Evolutionary conservation across 2,329 filamentous ascomycete species (phyloP).

Genomic region (Aspergillus transmontanensis): DNA sequence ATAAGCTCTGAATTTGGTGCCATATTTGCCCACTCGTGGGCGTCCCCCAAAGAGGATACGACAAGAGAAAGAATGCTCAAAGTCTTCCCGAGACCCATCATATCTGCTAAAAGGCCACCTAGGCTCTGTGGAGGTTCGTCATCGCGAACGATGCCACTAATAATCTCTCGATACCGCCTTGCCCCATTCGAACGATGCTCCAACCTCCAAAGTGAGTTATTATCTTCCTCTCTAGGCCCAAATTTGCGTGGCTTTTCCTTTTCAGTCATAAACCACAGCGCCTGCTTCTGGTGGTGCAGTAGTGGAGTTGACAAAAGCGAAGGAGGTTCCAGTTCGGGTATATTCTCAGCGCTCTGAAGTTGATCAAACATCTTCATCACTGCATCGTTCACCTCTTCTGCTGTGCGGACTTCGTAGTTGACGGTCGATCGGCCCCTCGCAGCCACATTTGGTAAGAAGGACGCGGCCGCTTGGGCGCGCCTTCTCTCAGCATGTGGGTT

Average conservation of each 20-base stretch:
- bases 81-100: constrained; percentile 89
- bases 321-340: constrained; percentile 72
- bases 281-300: constrained; percentile 86
- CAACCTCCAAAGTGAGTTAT: constrained; percentile 77
- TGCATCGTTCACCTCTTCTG: constrained; percentile 83
- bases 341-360: constrained; percentile 71
- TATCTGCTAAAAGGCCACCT: constrained; percentile 77
- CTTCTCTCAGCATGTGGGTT: constrained; percentile 71
- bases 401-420: constrained; percentile 60
- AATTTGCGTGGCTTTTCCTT: constrained; percentile 70
- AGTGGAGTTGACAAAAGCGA: constrained; percentile 66
- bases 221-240: constrained; percentile 60
- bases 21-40: constrained; percentile 62
- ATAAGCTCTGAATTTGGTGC: constrained; percentile 49
- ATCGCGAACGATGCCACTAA: constrained; percentile 70
- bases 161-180: constrained; percentile 75
- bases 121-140: constrained; percentile 66
- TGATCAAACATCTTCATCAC: constrained; percentile 87
- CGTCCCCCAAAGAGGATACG: constrained; percentile 64
- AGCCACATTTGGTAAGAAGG: constrained; percentile 23
- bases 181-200: constrained; percentile 59
- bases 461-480: constrained; percentile 43
- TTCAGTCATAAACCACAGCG: constrained; percentile 79
- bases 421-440: constrained; percentile 28
- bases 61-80: constrained; percentile 82